Conservation (phyloP, 129 eudicot genomes). For the Tanacetum coccineum region DNA sequence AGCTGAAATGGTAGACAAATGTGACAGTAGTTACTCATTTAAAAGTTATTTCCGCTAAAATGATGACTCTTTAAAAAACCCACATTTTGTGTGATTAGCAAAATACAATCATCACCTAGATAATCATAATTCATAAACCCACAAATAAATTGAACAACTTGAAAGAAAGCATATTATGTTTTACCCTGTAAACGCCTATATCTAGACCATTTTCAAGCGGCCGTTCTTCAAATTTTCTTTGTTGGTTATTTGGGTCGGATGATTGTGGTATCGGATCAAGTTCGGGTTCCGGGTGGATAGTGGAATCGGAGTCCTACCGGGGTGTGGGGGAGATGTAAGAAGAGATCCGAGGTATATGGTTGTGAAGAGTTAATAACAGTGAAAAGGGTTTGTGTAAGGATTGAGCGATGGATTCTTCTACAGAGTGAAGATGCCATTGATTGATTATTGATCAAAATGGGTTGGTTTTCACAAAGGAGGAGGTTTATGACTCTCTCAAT, state of each 20-base stretch:
- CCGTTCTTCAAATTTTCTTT: conserved; percentile 21
- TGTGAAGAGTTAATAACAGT: conserved; percentile 25
- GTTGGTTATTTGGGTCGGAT: conserved; percentile 25
- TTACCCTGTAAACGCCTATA: conserved; percentile 81
- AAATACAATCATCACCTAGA: too few species aligned
- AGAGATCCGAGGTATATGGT: too few species aligned
- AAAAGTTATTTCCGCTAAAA: too few species aligned
- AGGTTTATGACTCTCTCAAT: too few species aligned
- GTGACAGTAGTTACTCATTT: too few species aligned
- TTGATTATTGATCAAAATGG: background rate
- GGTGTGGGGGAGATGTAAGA: too few species aligned
- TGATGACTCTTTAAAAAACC: too few species aligned
- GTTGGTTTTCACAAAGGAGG: too few species aligned
- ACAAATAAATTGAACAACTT: too few species aligned
- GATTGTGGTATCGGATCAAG: conserved; percentile 28
- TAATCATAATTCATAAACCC: too few species aligned
- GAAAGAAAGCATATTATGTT: background rate
- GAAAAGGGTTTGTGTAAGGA: conserved; percentile 22
- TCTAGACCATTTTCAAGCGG: conserved; percentile 80
- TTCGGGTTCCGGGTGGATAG: conserved; percentile 26
- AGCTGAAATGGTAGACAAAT: too few species aligned
- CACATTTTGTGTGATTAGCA: too few species aligned
- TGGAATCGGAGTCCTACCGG: conserved; percentile 24
- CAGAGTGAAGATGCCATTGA: conserved; percentile 64
- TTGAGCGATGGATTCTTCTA: conserved; percentile 39